phyloP scores from a whole-genome alignment of 768 basidiomycete genomes.

The Hericium rajendrae region DNA sequence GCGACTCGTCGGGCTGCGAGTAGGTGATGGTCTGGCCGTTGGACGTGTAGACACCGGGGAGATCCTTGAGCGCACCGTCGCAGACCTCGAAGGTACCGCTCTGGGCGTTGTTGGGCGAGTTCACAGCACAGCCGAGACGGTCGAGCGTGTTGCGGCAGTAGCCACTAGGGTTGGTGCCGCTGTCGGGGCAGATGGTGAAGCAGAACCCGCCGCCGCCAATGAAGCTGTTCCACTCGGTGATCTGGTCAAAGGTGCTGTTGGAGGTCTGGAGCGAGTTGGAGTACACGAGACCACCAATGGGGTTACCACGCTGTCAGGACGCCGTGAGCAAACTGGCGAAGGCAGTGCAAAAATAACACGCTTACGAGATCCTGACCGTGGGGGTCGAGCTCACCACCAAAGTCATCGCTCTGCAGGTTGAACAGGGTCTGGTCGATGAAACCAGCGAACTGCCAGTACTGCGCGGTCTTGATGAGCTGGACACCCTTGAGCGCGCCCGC shows the following conservation, averaged over 20 bases:
- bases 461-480: conserved; percentile 50
- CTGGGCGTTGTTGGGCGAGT: conserved; percentile 55
- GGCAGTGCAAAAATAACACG: neutral
- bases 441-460: conserved; percentile 54
- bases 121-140: conserved; percentile 66
- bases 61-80: conserved; percentile 52
- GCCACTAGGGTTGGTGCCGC: conserved; percentile 31
- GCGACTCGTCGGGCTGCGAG: conserved; percentile 37
- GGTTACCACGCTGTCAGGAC: conserved; percentile 59
- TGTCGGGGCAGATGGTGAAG: conserved; percentile 63
- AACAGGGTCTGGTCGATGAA: conserved; percentile 53
- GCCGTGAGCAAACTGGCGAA: neutral
- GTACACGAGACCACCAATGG: conserved; percentile 62
- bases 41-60: conserved; percentile 41
- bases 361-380: conserved; percentile 58
- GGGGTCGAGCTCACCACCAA: conserved; percentile 71
- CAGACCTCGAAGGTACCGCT: conserved; percentile 57
- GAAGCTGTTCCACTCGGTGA: conserved; percentile 68
- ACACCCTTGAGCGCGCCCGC: conserved; percentile 51
- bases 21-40: conserved; percentile 35
- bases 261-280: conserved; percentile 42
- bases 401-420: conserved; percentile 42
- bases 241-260: conserved; percentile 39
- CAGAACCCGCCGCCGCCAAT: conserved; percentile 60
- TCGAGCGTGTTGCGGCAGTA: conserved; percentile 68